Evolutionary conservation across 2,329 filamentous ascomycete genomes (phyloP), one percentile per base, ranked within the genome.

Genomic region (Sporothrix protearum): DNA sequence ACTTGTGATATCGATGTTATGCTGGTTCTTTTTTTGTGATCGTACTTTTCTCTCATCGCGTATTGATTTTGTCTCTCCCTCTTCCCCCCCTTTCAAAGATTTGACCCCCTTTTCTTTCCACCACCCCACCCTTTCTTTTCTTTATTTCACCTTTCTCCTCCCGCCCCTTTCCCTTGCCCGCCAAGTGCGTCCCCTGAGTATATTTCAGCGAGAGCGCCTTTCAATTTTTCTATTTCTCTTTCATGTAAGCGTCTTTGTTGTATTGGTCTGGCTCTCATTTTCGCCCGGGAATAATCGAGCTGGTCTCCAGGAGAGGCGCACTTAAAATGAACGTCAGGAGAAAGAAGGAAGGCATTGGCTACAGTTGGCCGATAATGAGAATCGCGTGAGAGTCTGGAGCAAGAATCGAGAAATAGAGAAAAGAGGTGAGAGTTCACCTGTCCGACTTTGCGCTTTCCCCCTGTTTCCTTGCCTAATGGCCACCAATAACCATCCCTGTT

Each of bases 1-100:
- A 42, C 7, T n/a, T 49, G n/a, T 10, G 59, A 12, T n/a, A 64
- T 64, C 59, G 59, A 64, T 64, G 22, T 28, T 64, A 64, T 64
- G 36, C 59, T 64, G 22, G 36, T 28, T 22, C 45, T 66, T 22
- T 47, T 49, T 45, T 28, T 33, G 1, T 66, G 1, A 19, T 39
- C 25, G 16, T 49, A 8, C 22, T 66, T 66, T 47, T 12, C 3
- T 49, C 7, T 2, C 14, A 14, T n/a, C 49, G 25, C 49, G 9
- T 53, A 9, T 53, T 53, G n/a, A n/a, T 7, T 30, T 2, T 42
- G 12, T 49, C n/a, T 49, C 14, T 63, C 42, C 42, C 42, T 66
- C 25, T 66, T n/a, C 14, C 6, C 25, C 28, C 42, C 8, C 25
- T 49, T 49, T 19, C 30, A 39, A 19, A 12, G n/a, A 30, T 49